phyloP scores from a whole-genome alignment of 192 early-diverging fungal genomes.

The Mortierella alpina region DNA sequence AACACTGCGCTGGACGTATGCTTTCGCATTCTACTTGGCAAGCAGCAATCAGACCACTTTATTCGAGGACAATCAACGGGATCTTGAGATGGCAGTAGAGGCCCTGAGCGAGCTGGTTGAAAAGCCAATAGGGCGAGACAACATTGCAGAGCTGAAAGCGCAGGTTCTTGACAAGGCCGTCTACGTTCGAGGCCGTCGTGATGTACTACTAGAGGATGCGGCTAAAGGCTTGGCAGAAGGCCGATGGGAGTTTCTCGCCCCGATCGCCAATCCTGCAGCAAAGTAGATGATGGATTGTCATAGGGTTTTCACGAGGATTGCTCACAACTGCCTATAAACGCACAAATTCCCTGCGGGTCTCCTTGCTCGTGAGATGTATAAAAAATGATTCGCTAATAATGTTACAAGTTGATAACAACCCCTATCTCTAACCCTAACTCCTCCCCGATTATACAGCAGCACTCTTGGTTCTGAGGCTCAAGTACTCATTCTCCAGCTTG shows the following conservation, averaged over 20 bases:
- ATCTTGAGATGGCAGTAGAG: conserved; percentile 97
- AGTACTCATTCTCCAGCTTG: conserved; percentile 42
- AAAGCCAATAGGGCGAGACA: conserved; percentile 77
- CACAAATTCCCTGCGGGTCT: no score
- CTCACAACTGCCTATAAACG: no score
- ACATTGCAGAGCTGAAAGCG: conserved; percentile 84
- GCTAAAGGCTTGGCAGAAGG: conserved; percentile 83
- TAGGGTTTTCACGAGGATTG: no score
- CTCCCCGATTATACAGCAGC: no score
- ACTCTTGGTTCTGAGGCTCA: conserved; percentile 31
- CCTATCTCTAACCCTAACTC: no score
- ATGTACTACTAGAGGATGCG: conserved; percentile 93
- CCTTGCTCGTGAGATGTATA: no score
- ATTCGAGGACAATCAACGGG: conserved; percentile 98
- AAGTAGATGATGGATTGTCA: no score
- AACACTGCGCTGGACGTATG: conserved; percentile 97
- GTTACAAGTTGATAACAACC: no score
- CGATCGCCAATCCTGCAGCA: no score
- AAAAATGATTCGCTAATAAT: no score
- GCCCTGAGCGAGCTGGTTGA: conserved; percentile 91
- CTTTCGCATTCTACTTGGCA: conserved; percentile 93
- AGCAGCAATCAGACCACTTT: conserved; percentile 87
- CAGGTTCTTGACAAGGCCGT: conserved; percentile 92
- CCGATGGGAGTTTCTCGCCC: conserved; percentile 73
- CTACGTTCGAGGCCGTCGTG: conserved; percentile 86